Conservation (phyloP, 2,329 filamentous ascomycete species). For the Eutypella sp. region DNA sequence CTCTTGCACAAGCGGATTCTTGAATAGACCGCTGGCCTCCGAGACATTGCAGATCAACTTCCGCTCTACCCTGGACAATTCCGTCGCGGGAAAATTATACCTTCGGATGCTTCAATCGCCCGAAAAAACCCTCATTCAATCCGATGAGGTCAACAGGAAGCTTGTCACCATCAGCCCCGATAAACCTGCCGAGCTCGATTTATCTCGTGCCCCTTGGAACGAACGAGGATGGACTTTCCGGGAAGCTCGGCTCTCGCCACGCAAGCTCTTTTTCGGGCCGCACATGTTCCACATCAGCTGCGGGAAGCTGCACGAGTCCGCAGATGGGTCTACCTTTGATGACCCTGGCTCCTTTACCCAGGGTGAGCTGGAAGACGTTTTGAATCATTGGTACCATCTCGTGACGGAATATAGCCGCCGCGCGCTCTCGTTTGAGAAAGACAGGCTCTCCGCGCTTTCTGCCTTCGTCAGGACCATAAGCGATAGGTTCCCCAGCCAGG, state of each 20-base stretch:
- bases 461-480: conserved; percentile 2
- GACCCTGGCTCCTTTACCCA: neutral
- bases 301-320: conserved; percentile 1
- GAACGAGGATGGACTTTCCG: conserved; percentile 3
- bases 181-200: neutral
- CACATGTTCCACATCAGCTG: conserved; percentile 2
- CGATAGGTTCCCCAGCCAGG: neutral
- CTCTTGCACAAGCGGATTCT: conserved; percentile 2
- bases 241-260: conserved; percentile 2
- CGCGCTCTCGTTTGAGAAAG: neutral
- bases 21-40: neutral
- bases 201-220: conserved; percentile 1
- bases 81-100: neutral
- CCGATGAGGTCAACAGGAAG: neutral
- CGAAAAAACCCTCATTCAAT: neutral
- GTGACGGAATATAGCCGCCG: neutral
- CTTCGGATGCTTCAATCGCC: conserved; percentile 1
- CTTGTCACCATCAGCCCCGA: neutral
- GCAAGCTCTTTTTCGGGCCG: neutral
- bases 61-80: conserved; percentile 1
- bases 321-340: neutral
- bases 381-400: neutral
- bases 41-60: neutral
- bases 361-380: neutral
- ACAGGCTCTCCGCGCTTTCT: conserved; percentile 1